phyloP scores from a whole-genome alignment of 2,329 filamentous ascomycete species.

The Pestalotiopsis sp. region DNA sequence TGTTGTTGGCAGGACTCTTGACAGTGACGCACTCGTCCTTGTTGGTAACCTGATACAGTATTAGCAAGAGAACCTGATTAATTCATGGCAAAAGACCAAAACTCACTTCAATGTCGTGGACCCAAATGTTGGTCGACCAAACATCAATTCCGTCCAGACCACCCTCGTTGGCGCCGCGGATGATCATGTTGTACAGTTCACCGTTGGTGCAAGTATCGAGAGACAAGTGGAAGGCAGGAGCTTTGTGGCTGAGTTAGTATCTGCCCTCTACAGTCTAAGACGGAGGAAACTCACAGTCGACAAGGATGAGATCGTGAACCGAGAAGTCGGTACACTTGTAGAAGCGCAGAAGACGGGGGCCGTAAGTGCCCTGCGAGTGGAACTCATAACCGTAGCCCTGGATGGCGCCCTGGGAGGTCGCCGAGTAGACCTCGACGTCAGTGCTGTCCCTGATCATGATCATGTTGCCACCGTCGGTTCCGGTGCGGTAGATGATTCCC shows the following conservation, averaged over 20 bases:
- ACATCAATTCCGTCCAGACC: constrained; percentile 59
- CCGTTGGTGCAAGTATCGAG: constrained; percentile 49
- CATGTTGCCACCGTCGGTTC: constrained; percentile 21
- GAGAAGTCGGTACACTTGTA: constrained; percentile 46
- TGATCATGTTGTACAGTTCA: constrained; percentile 53
- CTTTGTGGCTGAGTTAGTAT: neutral
- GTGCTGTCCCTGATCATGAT: constrained; percentile 19
- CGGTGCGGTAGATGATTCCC: constrained; percentile 27
- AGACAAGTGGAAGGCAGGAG: constrained; percentile 43
- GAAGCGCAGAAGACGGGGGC: constrained; percentile 46
- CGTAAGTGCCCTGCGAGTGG: constrained; percentile 35
- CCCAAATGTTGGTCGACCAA: constrained; percentile 55
- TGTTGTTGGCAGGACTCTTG: constrained; percentile 53
- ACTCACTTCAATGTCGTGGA: constrained; percentile 52
- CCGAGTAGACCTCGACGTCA: constrained; percentile 51
- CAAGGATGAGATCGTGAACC: constrained; percentile 49
- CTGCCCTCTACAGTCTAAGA: too few species aligned
- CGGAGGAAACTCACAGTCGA: constrained; percentile 38
- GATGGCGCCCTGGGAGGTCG: constrained; percentile 43
- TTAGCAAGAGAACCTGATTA: too few species aligned
- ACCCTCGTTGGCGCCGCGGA: constrained; percentile 48
- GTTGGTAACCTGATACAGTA: constrained; percentile 48
- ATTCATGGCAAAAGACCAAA: too few species aligned
- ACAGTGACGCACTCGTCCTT: constrained; percentile 64
- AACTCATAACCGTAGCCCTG: constrained; percentile 52